Base-by-base conservation (phyloP, 148 eudicot species). In the Arbutus unedo region DNA sequence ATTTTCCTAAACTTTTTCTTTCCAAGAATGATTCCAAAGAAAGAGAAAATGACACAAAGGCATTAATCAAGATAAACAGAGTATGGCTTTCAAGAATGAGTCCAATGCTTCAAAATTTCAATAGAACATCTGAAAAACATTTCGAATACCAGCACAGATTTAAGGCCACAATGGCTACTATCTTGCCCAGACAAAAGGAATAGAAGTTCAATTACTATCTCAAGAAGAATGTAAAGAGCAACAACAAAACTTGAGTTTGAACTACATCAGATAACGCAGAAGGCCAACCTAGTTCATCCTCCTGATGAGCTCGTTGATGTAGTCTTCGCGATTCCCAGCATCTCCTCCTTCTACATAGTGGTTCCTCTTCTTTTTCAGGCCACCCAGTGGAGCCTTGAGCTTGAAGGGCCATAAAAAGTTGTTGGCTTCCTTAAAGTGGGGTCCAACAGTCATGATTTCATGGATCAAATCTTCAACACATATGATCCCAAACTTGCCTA, bases 261-360 rank as follows among this genome's bases (percentile, higher is more conserved):
- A 25, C 6, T 21, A 66, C 25, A 66, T 66, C 16, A 2, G 71
- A 66, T 11, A 66, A 15, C 71, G 5, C 4, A 9, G 23, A 31
- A 25, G 43, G 43, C 71, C 71, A 47, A 70, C n/a, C 57, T 77
- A 88, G 57, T 88, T 88, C 90, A 86, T 88, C 79, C 86, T 88
- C 83, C 90, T 86, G 79, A 88, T 84, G 66, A 88, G 88, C 70
- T 84, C 90, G 49, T 88, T 88, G 75, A 88, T 84, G 87, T 73
- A 53, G 31, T 84, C 87, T 80, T 88, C 88, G 13, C 88, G 85
- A 50, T 88, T 88, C 49, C 90, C 90, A 71, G 88, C 90, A 79
- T 88, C 90, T 5, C 90, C 90, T 25, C 90, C 90, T 80, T 88
- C 90, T 25, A 88, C 88, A 72, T 88, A 88, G 77, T 86, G 90